Conservation (phyloP, 2,329 filamentous ascomycete genomes). For the Penicillium sp. region DNA sequence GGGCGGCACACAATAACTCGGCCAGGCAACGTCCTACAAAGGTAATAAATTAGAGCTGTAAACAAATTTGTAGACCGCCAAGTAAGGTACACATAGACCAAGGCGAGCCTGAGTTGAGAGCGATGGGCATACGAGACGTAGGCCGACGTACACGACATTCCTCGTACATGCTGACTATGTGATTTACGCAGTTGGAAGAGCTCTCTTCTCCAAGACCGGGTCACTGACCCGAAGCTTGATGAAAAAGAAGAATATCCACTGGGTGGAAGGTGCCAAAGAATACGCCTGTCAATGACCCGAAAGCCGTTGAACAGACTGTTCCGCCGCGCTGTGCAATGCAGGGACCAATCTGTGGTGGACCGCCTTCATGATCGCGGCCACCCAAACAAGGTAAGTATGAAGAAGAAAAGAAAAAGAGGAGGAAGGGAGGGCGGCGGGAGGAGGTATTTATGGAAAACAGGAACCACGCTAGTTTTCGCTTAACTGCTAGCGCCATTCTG, state of each 20-base stretch:
- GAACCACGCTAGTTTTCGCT: slow-evolving; percentile 27
- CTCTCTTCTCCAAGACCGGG: slow-evolving; percentile 41
- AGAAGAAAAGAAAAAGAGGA: slow-evolving; percentile 48
- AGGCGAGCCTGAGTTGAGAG: too few species aligned
- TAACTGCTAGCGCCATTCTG: slow-evolving; percentile 18
- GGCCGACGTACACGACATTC: too few species aligned
- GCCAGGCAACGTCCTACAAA: not conserved
- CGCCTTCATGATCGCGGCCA: slow-evolving; percentile 53
- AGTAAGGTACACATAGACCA: not conserved
- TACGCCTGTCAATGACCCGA: slow-evolving; percentile 47
- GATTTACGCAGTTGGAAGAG: not conserved
- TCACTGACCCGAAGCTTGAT: slow-evolving; percentile 37
- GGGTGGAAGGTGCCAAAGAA: slow-evolving; percentile 44
- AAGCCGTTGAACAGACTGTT: slow-evolving; percentile 54
- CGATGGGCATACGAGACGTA: too few species aligned
- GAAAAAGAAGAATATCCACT: slow-evolving; percentile 38
- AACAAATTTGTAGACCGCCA: too few species aligned
- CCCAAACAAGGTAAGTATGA: slow-evolving; percentile 58
- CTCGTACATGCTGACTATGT: too few species aligned
- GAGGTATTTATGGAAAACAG: slow-evolving; percentile 36
- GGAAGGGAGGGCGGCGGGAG: slow-evolving; percentile 26
- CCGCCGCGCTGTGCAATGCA: slow-evolving; percentile 63
- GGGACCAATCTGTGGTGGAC: slow-evolving; percentile 53
- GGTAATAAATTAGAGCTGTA: not conserved
- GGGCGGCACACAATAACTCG: not conserved